Evolutionary conservation across 768 basidiomycete genomes (phyloP).

Genomic region (Kwoniella europaea): DNA sequence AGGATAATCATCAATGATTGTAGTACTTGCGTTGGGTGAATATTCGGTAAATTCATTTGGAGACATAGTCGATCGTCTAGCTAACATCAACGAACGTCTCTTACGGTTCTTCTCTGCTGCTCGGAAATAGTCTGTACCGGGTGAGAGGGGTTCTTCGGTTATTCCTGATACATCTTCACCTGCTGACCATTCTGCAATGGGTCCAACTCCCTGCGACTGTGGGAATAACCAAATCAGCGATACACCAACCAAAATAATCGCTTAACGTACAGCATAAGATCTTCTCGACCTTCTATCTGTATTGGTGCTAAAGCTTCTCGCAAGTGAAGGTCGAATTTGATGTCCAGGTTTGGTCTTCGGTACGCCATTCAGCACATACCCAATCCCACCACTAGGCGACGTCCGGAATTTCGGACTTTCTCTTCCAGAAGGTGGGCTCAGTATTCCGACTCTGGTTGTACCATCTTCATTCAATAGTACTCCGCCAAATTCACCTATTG

Average conservation of each 20-base stretch:
- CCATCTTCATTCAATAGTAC: conserved; percentile 26
- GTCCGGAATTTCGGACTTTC: conserved; percentile 44
- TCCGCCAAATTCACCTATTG: conserved; percentile 48
- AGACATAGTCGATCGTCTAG: conserved; percentile 37
- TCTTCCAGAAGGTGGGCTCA: conserved; percentile 36
- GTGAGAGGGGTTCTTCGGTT: conserved; percentile 38
- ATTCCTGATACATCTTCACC: conserved; percentile 11
- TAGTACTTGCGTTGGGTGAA: conserved; percentile 32
- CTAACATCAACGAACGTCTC: conserved; percentile 41
- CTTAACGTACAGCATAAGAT: conserved; percentile 27
- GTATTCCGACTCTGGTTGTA: conserved; percentile 6
- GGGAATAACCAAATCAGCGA: background rate
- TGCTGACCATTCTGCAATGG: conserved; percentile 50
- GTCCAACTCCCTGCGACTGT: conserved; percentile 46
- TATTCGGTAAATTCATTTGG: conserved; percentile 39
- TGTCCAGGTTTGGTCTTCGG: conserved; percentile 37
- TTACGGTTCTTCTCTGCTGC: conserved; percentile 39
- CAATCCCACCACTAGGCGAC: conserved; percentile 47
- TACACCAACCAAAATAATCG: background rate
- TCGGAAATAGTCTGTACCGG: conserved; percentile 46
- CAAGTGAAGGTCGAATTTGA: conserved; percentile 25
- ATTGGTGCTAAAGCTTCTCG: conserved; percentile 41
- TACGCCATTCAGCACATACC: conserved; percentile 51
- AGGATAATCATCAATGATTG: conserved; percentile 33
- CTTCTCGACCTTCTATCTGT: conserved; percentile 29